Base-by-base conservation (phyloP, 805 yeast genomes). In the Lachancea sp. region DNA sequence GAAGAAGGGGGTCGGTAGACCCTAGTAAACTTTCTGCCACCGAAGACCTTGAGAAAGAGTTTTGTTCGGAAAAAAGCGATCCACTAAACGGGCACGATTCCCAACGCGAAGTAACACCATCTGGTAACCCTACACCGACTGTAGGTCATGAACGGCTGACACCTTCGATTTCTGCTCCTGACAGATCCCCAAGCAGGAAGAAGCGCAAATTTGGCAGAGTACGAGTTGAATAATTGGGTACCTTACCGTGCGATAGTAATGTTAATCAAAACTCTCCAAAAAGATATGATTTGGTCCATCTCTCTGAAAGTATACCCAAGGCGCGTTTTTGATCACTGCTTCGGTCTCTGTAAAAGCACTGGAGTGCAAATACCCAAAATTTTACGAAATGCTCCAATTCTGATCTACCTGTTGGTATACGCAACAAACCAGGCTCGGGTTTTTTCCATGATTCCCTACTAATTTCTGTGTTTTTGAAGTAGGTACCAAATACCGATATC, bases 401-500 rank as follows among this genome's bases (percentile, higher is more conserved):
- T 12, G 42, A n/a, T 2, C 39, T 24, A 13, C 45, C 40, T 1
- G 25, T 13, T 0, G 81, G 78, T 0, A 52, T 19, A 5, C 36
- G 26, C 1, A 50, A 41, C n/a, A 55, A 29, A 19, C 31, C 38
- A 4, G 36, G 17, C 0, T 69, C 65, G 1, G 42, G 29, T 35
- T 52, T 54, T 40, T 45, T 56, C 50, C 65, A 62, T 29, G 51
- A 41, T 13, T 48, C 24, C 38, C 42, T 25, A 45, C 49, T 42
- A 34, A 62, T 47, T 37, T 42, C 43, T 23, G 51, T 22, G 2
- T 40, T 41, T 28, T 51, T 45, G 42, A 80, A 74, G 42, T 70
- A 73, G 2, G 65, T 74, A 3, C 71, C 56, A 52, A 83, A 83
- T 1, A 76, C 81, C 1, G 87, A 69, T 1, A 75, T 53, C 72